Evolutionary conservation across 495 filamentous ascomycete genomes (phyloP).

Genomic region (Bathelium albidoporum): DNA sequence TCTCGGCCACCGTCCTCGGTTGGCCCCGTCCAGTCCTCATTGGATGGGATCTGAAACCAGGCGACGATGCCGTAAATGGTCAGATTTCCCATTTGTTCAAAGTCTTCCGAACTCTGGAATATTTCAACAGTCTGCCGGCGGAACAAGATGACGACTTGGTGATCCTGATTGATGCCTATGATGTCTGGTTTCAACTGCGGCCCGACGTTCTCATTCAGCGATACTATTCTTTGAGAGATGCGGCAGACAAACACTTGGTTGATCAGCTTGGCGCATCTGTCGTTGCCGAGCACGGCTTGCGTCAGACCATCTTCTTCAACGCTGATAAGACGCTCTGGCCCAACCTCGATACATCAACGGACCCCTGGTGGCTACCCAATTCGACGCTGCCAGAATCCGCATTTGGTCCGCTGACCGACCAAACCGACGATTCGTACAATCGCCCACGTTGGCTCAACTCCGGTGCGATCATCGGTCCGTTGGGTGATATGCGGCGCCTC

Average conservation of each 20-base stretch:
- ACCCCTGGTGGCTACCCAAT: conserved; percentile 45
- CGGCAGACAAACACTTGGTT: conserved; percentile 39
- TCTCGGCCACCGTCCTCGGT: conserved; percentile 50
- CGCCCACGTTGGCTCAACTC: conserved; percentile 37
- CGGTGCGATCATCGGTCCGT: conserved; percentile 27
- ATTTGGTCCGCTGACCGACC: conserved; percentile 47
- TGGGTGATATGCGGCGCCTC: conserved; percentile 19
- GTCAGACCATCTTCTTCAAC: conserved; percentile 49
- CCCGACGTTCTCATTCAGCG: conserved; percentile 47
- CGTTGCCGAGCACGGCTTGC: conserved; percentile 18
- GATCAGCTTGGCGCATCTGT: conserved; percentile 34
- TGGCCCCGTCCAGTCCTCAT: conserved; percentile 44
- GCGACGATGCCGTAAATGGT: conserved; percentile 22
- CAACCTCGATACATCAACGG: conserved; percentile 35
- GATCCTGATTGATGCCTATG: conserved; percentile 46
- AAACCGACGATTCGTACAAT: conserved; percentile 32
- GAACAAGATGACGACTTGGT: conserved; percentile 46
- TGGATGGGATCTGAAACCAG: conserved; percentile 14
- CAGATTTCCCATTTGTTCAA: conserved; percentile 31
- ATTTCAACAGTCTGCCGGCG: conserved; percentile 37
- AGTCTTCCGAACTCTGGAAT: conserved; percentile 43
- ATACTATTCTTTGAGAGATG: conserved; percentile 41
- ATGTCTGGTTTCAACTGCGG: conserved; percentile 54
- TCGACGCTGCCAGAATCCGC: conserved; percentile 47
- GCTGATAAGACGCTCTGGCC: conserved; percentile 49